phyloP scores from a whole-genome alignment of 1,139 yeast genomes.

The Zygoascus meyerae region DNA sequence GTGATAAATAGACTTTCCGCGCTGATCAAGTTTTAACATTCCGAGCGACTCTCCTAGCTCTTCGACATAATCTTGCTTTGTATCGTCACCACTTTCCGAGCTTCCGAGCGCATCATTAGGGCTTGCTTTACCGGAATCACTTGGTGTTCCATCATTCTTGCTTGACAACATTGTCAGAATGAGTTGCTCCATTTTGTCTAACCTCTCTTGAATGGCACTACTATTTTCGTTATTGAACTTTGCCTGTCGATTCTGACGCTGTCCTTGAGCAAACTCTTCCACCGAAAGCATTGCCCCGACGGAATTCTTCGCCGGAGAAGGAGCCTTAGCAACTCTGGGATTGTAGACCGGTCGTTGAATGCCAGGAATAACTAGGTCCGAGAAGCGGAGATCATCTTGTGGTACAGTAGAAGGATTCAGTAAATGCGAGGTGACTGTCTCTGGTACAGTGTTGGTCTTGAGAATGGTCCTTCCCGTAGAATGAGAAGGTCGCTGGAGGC shows the following conservation, averaged over 20 bases:
- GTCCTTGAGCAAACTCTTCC: not conserved
- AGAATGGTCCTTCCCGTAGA: not conserved
- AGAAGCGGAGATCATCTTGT: no score
- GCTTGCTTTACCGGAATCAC: conserved; percentile 7
- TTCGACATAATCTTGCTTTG: conserved; percentile 13
- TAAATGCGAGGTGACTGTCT: no score
- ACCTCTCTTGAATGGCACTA: conserved; percentile 17
- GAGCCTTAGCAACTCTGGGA: not conserved
- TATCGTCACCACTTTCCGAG: not conserved
- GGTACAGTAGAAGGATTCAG: no score
- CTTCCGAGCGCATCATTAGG: not conserved
- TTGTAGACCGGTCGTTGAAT: not conserved
- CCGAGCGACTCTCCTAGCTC: conserved; percentile 32
- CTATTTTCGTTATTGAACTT: not conserved
- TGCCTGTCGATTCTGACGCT: not conserved
- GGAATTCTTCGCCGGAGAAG: not conserved
- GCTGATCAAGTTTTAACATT: conserved; percentile 32
- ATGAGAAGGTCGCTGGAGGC: conserved; percentile 1
- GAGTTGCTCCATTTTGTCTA: conserved; percentile 30
- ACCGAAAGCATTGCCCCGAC: conserved; percentile 1
- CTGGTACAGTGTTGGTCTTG: not conserved
- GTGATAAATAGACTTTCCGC: conserved; percentile 33
- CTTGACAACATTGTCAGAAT: conserved; percentile 24
- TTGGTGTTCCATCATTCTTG: conserved; percentile 11
- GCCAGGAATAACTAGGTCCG: not conserved